These are phyloP conservation scores for Buddleja alternifolia DNA, from an alignment of 257 asterid species.

Conservation along the genomic window DNA sequence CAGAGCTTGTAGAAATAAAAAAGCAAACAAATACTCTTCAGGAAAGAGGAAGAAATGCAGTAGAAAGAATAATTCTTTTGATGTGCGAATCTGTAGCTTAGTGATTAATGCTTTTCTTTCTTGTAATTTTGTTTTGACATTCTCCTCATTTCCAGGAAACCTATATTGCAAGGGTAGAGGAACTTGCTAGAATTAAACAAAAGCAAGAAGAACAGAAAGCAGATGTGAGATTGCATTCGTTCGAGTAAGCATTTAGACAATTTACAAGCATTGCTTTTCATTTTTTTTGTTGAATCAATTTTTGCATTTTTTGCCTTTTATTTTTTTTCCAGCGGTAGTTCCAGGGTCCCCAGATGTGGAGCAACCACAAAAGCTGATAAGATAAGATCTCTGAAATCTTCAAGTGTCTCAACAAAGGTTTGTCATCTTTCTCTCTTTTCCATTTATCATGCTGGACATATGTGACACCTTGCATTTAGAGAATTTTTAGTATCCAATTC, in stretches of 20 bases:
- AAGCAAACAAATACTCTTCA: slow-evolving; percentile 34
- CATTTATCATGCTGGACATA: neutral
- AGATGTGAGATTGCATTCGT: slow-evolving; percentile 79
- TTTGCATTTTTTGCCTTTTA: slow-evolving; percentile 2
- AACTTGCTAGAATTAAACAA: slow-evolving; percentile 77
- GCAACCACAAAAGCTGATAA: slow-evolving; percentile 43
- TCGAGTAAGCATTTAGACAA: slow-evolving; percentile 52
- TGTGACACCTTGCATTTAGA: neutral
- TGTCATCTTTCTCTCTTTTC: slow-evolving; percentile 22
- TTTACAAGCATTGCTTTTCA: neutral
- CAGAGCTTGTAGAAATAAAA: slow-evolving; percentile 18
- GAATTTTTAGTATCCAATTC: slow-evolving; percentile 18
- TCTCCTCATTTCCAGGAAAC: slow-evolving; percentile 55
- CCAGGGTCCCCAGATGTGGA: slow-evolving; percentile 41
- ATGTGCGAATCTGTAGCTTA: slow-evolving; percentile 46
- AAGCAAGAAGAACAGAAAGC: slow-evolving; percentile 80
- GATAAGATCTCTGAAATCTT: slow-evolving; percentile 59
- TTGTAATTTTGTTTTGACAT: slow-evolving; percentile 10
- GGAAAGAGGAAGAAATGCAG: slow-evolving; percentile 42
- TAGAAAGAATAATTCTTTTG: slow-evolving; percentile 40
- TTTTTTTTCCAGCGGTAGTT: slow-evolving; percentile 55
- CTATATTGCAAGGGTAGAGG: slow-evolving; percentile 72
- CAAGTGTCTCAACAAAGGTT: slow-evolving; percentile 67
- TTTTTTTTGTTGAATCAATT: neutral
- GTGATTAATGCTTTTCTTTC: slow-evolving; percentile 15